phyloP scores from a whole-genome alignment of 129 eudicot genomes.

The Lactuca saligna region DNA sequence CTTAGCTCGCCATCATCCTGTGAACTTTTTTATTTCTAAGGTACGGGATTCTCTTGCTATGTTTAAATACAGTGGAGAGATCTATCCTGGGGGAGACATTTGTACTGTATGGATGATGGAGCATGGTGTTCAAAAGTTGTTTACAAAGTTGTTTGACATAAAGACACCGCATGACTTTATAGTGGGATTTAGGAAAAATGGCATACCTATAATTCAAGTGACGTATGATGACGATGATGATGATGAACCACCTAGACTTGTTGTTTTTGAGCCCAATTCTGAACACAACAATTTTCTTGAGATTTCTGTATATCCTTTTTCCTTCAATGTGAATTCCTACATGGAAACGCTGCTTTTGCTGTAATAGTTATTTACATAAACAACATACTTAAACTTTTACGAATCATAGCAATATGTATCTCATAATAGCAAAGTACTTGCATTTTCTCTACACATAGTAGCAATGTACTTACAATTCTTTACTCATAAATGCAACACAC shows the following conservation, averaged over 20 bases:
- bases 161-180: no score
- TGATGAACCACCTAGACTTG: background rate
- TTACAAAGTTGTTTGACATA: no score
- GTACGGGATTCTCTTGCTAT: background rate
- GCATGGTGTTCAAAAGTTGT: no score
- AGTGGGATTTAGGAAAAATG: background rate
- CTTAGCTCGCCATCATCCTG: background rate
- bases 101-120: background rate
- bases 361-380: background rate
- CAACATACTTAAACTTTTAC: no score
- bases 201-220: background rate
- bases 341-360: slow-evolving; percentile 19
- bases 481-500: no score
- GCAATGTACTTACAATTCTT: no score
- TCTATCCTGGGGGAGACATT: no score
- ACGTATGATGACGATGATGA: background rate
- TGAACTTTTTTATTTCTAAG: background rate
- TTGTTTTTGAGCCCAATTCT: background rate
- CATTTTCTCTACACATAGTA: no score
- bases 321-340: background rate
- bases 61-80: background rate
- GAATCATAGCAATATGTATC: no score
- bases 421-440: no score
- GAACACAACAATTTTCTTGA: background rate
- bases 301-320: background rate